These are phyloP conservation scores for Thoreauomyces humboldtii DNA, from an alignment of 192 early-diverging fungal species.

Conservation along the genomic window DNA sequence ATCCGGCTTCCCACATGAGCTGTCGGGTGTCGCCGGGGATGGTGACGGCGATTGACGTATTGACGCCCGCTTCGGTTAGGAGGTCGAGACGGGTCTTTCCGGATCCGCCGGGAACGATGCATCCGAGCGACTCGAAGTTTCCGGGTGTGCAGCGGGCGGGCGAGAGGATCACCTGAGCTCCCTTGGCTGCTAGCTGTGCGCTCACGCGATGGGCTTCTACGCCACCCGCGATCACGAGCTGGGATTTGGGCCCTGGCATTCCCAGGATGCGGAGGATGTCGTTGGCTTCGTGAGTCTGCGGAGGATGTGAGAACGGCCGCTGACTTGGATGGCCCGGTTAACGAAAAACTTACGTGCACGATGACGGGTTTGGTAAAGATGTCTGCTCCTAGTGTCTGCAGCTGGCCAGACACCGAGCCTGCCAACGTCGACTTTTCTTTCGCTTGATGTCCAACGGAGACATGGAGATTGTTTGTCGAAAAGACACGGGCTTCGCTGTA, in stretches of 20 bases:
- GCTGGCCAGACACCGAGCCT: conserved; percentile 34
- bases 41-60: conserved; percentile 50
- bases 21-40: conserved; percentile 55
- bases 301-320: not conserved
- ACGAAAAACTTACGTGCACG: too few relatives aligned
- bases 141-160: conserved; percentile 65
- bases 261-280: conserved; percentile 66
- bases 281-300: conserved; percentile 28
- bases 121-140: conserved; percentile 58
- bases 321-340: not conserved
- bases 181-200: conserved; percentile 45
- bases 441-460: conserved; percentile 49
- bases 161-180: conserved; percentile 62
- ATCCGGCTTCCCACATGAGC: conserved; percentile 77
- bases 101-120: conserved; percentile 48
- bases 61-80: conserved; percentile 59
- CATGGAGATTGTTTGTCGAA: too few relatives aligned
- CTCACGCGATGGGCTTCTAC: conserved; percentile 67
- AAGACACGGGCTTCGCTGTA: too few relatives aligned
- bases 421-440: conserved; percentile 7
- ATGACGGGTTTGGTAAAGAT: too few relatives aligned
- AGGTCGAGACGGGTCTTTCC: conserved; percentile 52
- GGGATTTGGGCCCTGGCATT: conserved; percentile 26
- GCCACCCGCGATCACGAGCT: conserved; percentile 62
- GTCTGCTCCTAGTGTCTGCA: not conserved